Evolutionary conservation across 805 yeast genomes (phyloP).

Genomic region (Suhomyces emberorum): DNA sequence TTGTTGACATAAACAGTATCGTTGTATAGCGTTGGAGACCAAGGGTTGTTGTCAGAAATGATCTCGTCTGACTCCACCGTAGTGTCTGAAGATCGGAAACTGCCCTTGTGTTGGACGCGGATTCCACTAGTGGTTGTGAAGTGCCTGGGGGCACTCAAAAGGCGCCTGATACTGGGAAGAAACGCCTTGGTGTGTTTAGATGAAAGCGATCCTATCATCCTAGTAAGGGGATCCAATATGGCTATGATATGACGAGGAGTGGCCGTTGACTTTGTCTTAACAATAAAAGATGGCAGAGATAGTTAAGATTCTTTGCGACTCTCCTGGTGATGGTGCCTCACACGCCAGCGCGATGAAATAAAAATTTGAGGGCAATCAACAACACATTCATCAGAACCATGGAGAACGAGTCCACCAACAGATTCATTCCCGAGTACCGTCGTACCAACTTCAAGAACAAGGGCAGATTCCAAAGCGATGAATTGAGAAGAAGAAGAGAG

Average conservation of each 20-base stretch:
- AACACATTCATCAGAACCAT: slow-evolving; percentile 28
- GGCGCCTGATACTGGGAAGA: too few species aligned
- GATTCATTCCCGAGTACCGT: slow-evolving; percentile 96
- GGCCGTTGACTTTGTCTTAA: too few species aligned
- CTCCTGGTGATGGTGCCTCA: too few species aligned
- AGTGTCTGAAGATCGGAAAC: slow-evolving; percentile 26
- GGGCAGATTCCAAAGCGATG: slow-evolving; percentile 91
- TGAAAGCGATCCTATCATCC: too few species aligned
- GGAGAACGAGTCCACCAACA: slow-evolving; percentile 74
- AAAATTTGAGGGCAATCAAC: not conserved
- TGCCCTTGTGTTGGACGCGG: slow-evolving; percentile 15
- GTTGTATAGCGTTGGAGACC: slow-evolving; percentile 43
- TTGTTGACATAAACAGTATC: slow-evolving; percentile 43
- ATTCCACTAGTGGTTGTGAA: not conserved
- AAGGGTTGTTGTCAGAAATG: slow-evolving; percentile 40
- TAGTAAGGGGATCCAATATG: too few species aligned
- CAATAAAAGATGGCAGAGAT: too few species aligned
- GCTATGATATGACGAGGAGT: too few species aligned
- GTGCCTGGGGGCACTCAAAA: too few species aligned
- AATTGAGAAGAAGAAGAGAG: slow-evolving; percentile 95
- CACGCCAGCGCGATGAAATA: not conserved
- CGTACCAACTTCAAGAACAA: slow-evolving; percentile 94
- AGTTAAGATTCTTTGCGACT: too few species aligned
- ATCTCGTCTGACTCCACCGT: slow-evolving; percentile 42
- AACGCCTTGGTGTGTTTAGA: too few species aligned